Evolutionary conservation across 331 rosid species (phyloP).

Genomic region (Cydonia oblonga): DNA sequence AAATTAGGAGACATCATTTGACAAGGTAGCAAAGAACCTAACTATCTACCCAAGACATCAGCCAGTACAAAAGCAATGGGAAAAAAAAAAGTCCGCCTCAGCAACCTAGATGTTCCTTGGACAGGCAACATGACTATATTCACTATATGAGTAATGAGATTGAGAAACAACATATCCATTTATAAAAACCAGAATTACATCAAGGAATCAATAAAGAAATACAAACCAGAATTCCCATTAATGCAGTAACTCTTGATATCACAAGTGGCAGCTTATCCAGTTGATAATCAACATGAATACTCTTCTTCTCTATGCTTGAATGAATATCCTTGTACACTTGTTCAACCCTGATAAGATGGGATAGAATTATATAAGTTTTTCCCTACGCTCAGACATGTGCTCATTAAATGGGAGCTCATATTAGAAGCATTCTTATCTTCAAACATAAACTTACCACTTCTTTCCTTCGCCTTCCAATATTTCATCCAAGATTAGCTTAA

Average conservation of each 20-base stretch:
- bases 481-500: slow-evolving; percentile 55
- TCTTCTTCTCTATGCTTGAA: slow-evolving; percentile 29
- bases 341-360: slow-evolving; percentile 57
- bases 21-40: background rate
- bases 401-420: background rate
- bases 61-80: background rate
- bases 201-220: background rate
- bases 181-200: background rate
- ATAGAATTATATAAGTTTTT: slow-evolving; percentile 6
- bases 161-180: background rate
- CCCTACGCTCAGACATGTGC: background rate
- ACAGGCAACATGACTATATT: background rate
- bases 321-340: slow-evolving; percentile 54
- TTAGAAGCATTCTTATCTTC: background rate
- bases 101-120: background rate
- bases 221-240: slow-evolving; percentile 89
- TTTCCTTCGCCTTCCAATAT: slow-evolving; percentile 68
- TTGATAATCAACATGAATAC: slow-evolving; percentile 30
- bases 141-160: background rate
- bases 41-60: background rate
- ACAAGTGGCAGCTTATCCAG: slow-evolving; percentile 69
- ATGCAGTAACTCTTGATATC: slow-evolving; percentile 77
- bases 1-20: background rate
- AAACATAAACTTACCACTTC: slow-evolving; percentile 51
- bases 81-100: background rate